These are phyloP conservation scores for Hypomontagnella monticulosa DNA, from an alignment of 495 filamentous ascomycete species.

Conservation along the genomic window DNA sequence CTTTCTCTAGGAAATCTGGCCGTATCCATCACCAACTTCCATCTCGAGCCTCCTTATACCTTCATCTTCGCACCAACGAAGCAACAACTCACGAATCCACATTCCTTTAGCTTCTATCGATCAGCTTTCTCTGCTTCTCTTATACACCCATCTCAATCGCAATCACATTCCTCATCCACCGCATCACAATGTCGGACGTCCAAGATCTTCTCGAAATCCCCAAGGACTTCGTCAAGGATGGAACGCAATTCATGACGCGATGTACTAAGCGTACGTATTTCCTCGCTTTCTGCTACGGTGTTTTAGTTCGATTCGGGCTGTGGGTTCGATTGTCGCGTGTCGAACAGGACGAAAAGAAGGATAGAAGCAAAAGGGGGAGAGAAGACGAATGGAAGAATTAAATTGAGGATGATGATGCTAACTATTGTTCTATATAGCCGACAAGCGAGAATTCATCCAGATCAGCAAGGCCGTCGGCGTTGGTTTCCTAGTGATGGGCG, in stretches of 20 bases:
- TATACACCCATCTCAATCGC: constrained; percentile 6
- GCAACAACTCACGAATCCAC: constrained; percentile 1
- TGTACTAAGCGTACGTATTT: constrained; percentile 78
- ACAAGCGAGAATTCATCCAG: constrained; percentile 89
- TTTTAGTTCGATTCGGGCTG: not conserved
- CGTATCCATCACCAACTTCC: constrained; percentile 39
- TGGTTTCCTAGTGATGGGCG: constrained; percentile 80
- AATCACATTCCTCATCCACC: constrained; percentile 9
- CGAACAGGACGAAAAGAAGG: not conserved
- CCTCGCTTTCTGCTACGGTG: constrained; percentile 4
- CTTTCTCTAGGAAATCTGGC: constrained; percentile 45
- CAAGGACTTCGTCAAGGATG: constrained; percentile 81
- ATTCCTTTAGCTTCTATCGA: not conserved
- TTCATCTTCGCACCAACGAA: constrained; percentile 4
- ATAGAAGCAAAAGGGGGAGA: not conserved
- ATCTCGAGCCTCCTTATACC: constrained; percentile 9
- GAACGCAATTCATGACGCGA: constrained; percentile 79
- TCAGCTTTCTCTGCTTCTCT: not conserved
- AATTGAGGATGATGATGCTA: constrained; percentile 30
- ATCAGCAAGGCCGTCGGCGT: constrained; percentile 96
- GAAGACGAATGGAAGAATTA: too few relatives aligned
- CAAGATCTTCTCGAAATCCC: constrained; percentile 81
- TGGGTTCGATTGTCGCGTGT: not conserved
- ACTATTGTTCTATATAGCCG: constrained; percentile 52
- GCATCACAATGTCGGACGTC: constrained; percentile 71